These are phyloP conservation scores for Nannizzia gypsea DNA, from an alignment of 2,329 filamentous ascomycete genomes.

Conservation along the genomic window DNA sequence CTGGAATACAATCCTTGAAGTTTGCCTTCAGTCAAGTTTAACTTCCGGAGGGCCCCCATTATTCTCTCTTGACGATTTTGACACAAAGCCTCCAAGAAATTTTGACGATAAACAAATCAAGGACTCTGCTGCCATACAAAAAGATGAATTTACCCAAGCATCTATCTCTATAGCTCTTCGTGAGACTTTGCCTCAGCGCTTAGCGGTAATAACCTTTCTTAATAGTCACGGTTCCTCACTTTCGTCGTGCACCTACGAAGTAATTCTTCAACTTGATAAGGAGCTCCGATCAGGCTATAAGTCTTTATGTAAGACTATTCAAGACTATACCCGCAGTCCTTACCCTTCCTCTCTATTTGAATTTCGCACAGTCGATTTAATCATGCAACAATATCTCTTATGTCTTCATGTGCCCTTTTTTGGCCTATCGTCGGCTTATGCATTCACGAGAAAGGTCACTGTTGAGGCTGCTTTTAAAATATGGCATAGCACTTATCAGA, in stretches of 20 bases:
- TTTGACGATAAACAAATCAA: constrained; percentile 25
- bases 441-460: constrained; percentile 40
- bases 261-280: constrained; percentile 37
- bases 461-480: constrained; percentile 37
- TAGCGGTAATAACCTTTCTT: constrained; percentile 35
- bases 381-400: constrained; percentile 21
- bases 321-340: constrained; percentile 7
- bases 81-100: constrained; percentile 29
- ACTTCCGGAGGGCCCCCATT: constrained; percentile 26
- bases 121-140: constrained; percentile 21
- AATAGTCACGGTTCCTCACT: constrained; percentile 38
- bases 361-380: constrained; percentile 18
- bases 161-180: constrained; percentile 40
- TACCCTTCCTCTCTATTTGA: constrained; percentile 13
- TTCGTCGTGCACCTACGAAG: constrained; percentile 40
- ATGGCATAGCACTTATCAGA: background rate
- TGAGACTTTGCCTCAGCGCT: constrained; percentile 34
- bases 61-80: constrained; percentile 26
- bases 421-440: constrained; percentile 19
- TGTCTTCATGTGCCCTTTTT: constrained; percentile 24
- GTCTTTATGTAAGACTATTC: constrained; percentile 24
- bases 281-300: constrained; percentile 38
- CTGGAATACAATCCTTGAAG: constrained; percentile 35
- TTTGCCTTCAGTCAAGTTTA: constrained; percentile 29
- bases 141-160: constrained; percentile 36